phyloP scores from a whole-genome alignment of 2,329 filamentous ascomycete species.

The Basipetospora chlamydospora region DNA sequence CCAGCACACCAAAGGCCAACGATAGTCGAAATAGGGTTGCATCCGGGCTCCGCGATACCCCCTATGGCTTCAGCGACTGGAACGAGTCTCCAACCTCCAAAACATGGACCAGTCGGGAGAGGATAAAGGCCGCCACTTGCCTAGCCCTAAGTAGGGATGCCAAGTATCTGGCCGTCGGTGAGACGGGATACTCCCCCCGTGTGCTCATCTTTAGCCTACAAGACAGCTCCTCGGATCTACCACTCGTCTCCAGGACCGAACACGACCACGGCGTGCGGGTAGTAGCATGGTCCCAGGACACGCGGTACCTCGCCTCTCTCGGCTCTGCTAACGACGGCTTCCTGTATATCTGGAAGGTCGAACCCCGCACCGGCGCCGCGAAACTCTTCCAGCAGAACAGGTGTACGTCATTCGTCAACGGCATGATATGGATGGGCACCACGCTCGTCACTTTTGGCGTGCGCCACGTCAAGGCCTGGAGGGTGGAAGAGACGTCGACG shows the following conservation, averaged over 20 bases:
- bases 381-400: constrained; percentile 75
- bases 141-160: constrained; percentile 79
- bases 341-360: constrained; percentile 79
- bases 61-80: constrained; percentile 26
- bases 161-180: constrained; percentile 77
- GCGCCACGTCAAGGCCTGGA: constrained; percentile 88
- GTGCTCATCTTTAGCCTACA: constrained; percentile 81
- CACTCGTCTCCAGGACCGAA: constrained; percentile 73
- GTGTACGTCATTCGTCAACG: constrained; percentile 73
- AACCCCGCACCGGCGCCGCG: constrained; percentile 65
- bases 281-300: constrained; percentile 80
- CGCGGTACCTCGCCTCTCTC: constrained; percentile 73
- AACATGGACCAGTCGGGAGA: constrained; percentile 77
- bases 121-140: constrained; percentile 88
- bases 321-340: constrained; percentile 87
- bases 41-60: constrained; percentile 30
- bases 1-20: constrained; percentile 44
- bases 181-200: constrained; percentile 86
- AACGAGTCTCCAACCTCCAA: constrained; percentile 51
- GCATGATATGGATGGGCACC: constrained; percentile 82
- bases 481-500: constrained; percentile 51
- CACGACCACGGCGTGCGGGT: constrained; percentile 81
- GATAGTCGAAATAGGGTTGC: constrained; percentile 46
- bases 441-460: constrained; percentile 76
- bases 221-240: constrained; percentile 65